A percentile compares a stretch with the other conserved stretches of the same genome.
Conservation (phyloP, 768 basidiomycete genomes). For the Boletus sensibilis region DNA sequence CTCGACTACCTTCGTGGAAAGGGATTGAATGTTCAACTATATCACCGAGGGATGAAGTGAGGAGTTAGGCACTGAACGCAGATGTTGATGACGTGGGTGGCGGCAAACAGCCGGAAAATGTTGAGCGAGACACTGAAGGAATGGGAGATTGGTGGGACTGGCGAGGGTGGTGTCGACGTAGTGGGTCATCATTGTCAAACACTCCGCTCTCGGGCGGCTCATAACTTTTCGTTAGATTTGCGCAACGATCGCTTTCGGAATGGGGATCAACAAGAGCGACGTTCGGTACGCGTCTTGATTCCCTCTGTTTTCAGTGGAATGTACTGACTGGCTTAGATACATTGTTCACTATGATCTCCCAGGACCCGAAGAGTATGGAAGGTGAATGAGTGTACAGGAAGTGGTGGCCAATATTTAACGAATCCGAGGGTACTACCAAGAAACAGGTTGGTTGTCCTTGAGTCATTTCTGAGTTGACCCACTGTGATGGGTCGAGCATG, state of each 20-base stretch:
- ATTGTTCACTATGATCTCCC: constrained; percentile 81
- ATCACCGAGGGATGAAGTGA: constrained; percentile 70
- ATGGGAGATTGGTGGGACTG: constrained; percentile 56
- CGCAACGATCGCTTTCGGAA: constrained; percentile 81
- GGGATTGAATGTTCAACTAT: constrained; percentile 66
- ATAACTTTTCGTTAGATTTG: constrained; percentile 49
- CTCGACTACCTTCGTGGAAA: constrained; percentile 61
- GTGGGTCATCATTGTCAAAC: constrained; percentile 37
- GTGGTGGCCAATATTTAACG: neutral
- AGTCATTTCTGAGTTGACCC: neutral
- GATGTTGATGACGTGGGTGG: neutral
- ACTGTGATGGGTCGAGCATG: constrained; percentile 64
- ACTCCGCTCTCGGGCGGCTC: neutral
- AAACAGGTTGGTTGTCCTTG: constrained; percentile 55
- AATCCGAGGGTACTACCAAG: constrained; percentile 75
- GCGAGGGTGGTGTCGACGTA: constrained; percentile 58
- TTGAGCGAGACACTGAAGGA: constrained; percentile 57
- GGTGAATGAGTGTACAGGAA: constrained; percentile 38
- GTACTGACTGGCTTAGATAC: constrained; percentile 43
- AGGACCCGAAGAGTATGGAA: constrained; percentile 84
- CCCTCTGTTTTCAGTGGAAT: neutral
- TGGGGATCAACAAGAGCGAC: constrained; percentile 83
- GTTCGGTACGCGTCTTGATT: constrained; percentile 47
- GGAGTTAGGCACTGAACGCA: neutral
- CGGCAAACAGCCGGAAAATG: constrained; percentile 38